phyloP scores from a whole-genome alignment of 73 alveolate genomes.

The Paramecium tetraurelia region DNA sequence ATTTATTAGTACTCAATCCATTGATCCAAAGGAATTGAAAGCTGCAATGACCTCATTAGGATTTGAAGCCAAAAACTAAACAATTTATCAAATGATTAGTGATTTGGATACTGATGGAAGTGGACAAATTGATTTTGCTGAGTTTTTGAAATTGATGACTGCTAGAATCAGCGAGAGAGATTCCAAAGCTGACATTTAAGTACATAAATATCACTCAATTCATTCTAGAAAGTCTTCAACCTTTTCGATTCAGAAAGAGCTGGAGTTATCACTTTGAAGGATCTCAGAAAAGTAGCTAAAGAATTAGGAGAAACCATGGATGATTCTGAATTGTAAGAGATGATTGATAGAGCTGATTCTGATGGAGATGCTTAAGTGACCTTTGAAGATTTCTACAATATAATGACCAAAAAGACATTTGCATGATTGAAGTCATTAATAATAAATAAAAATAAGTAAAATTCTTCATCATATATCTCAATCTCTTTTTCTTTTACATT shows the following conservation, averaged over 20 bases:
- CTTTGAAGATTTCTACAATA: slow-evolving; percentile 65
- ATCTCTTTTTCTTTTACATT: neutral
- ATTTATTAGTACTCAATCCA: slow-evolving; percentile 63
- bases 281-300: slow-evolving; percentile 78
- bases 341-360: slow-evolving; percentile 86
- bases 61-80: slow-evolving; percentile 88
- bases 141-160: slow-evolving; percentile 85
- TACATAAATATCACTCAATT: neutral
- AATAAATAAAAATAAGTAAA: neutral
- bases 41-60: slow-evolving; percentile 91
- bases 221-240: slow-evolving; percentile 68
- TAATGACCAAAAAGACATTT: neutral
- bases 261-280: slow-evolving; percentile 77
- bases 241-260: slow-evolving; percentile 81
- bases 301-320: slow-evolving; percentile 83
- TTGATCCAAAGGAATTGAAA: slow-evolving; percentile 91
- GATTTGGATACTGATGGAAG: slow-evolving; percentile 79
- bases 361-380: slow-evolving; percentile 88
- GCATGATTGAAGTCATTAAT: neutral
- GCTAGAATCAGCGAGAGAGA: slow-evolving; percentile 85
- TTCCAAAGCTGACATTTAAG: slow-evolving; percentile 82
- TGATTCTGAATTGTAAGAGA: slow-evolving; percentile 85
- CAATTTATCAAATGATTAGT: slow-evolving; percentile 85
- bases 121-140: slow-evolving; percentile 87
- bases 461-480: neutral